Evolutionary conservation across 805 yeast species (phyloP), one percentile per base, ranked within the genome.

Genomic region (Clavispora phyllophila): DNA sequence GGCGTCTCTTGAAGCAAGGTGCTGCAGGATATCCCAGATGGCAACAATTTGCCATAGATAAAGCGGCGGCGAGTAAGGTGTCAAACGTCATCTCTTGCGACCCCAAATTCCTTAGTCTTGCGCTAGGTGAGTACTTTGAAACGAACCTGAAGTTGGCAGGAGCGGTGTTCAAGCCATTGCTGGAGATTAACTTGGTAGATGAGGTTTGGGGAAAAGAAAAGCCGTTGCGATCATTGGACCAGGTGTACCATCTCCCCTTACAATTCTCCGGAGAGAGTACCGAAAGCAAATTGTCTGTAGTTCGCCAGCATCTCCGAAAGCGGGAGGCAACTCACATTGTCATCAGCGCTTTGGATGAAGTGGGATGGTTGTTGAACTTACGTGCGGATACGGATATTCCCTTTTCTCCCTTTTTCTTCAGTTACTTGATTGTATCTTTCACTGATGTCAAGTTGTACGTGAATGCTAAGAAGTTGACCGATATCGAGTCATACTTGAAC

Each of bases 331-430:
- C 58, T 4, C 61, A 56, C 35, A 69, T 87, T 36, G 66, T 89
- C 12, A 69, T 87, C 3, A 72, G 81, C n/a, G 81, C 89, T 1
- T 64, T 90, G 40, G 97, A 91, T 65, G 96, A 90, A 52, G 79
- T 89, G 48, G 93, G 96, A 7, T 90, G 96, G 96, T 65, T 89
- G 34, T 75, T 89, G 57, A 91, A 91, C 57, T 65, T 91, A 43
- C 78, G 99, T 49, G 87, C 90, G 5, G 76, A 63, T 37, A 46
- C 74, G 18, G 98, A 91, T 60, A 82, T 91, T 45, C 82, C 82
- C 4, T 91, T 75, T 58, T 83, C 84, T 55, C 97, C 98, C 0
- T 91, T 89, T 2, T 93, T 91, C 60, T 88, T 81, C 63, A 71
- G 90, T 8, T 85, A 81, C 53, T 68, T 78, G 1, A 58, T 75